Conservation (phyloP, 768 basidiomycete species). For the Gymnopilus junonius region DNA sequence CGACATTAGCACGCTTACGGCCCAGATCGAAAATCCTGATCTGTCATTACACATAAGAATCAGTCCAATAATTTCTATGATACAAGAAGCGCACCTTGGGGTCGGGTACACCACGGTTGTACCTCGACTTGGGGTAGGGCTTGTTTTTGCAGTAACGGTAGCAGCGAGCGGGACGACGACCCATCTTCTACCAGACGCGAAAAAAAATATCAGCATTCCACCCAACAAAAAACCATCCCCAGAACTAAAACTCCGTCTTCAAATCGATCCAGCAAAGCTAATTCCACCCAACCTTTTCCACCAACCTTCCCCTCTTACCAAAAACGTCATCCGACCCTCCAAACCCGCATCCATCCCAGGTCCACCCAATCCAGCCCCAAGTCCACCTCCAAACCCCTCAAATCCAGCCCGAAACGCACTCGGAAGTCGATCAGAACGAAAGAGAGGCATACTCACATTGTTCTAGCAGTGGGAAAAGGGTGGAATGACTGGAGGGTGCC, state of each 20-base stretch:
- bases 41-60: constrained; percentile 41
- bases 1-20: constrained; percentile 93
- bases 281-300: background rate
- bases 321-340: constrained; percentile 23
- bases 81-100: constrained; percentile 64
- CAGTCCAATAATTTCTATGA: background rate
- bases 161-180: constrained; percentile 97
- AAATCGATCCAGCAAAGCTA: background rate
- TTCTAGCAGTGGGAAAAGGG: constrained; percentile 11
- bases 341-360: constrained; percentile 14
- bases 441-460: constrained; percentile 24
- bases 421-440: background rate
- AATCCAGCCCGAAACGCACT: background rate
- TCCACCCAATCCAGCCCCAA: constrained; percentile 14
- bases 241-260: background rate
- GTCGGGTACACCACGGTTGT: constrained; percentile 99
- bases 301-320: background rate
- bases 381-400: background rate
- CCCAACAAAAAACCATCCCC: background rate
- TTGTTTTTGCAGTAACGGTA: constrained; percentile 99
- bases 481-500: background rate
- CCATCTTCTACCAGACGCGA: constrained; percentile 59
- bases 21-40: constrained; percentile 97
- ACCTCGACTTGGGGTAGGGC: constrained; percentile 93
- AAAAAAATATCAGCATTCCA: constrained; percentile 10